Base-by-base conservation (phyloP, 2,329 filamentous ascomycete genomes). In the Arthroderma uncinatum region DNA sequence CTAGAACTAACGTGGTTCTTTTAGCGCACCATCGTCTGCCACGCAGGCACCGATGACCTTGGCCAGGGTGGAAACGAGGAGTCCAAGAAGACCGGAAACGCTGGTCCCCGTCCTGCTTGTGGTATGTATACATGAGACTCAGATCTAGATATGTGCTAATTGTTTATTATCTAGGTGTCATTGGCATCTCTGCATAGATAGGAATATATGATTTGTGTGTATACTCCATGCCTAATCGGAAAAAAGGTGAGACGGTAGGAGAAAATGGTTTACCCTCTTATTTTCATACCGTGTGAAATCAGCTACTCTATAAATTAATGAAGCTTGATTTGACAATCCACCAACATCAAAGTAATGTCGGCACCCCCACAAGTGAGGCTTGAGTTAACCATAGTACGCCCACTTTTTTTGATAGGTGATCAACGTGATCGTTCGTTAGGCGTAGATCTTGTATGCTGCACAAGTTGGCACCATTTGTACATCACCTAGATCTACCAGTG, bases 11-110 rank as follows among this genome's bases (percentile, higher is more conserved):
- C 50, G 14, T 37, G 25, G 30, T 6, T 44, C 28, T 23, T 59
- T 50, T 66, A 93, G 88, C 91, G 93, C 71, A 97, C 93, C 65
- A 82, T 98, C 62, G 93, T 98, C 68, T 83, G 94, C 69, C 93
- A 98, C 80, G 85, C 80, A 66, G 93, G 93, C 73, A 97, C 92
- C 65, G 93, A 98, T 72, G 93, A 98, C 72, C 89, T 98, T 64
- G 93, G 93, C 76, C 88, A 87, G 81, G 90, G 90, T 69, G 88
- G 78, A 66, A 85, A 88, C 78, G 89, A 92, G 78, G 90, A 97
- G 80, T 95, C 89, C 70, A 89, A 94, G 81, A 96, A 94, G 86
- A 98, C 93, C 64, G 93, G 93, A 66, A 98, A 97, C 74, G 93
- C 93, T 71, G 93, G 93, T 68, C 74, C 79, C 67, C 89, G 93